Evolutionary conservation across 176 grass and related monocot species (phyloP).

Genomic region (Oryza punctata): DNA sequence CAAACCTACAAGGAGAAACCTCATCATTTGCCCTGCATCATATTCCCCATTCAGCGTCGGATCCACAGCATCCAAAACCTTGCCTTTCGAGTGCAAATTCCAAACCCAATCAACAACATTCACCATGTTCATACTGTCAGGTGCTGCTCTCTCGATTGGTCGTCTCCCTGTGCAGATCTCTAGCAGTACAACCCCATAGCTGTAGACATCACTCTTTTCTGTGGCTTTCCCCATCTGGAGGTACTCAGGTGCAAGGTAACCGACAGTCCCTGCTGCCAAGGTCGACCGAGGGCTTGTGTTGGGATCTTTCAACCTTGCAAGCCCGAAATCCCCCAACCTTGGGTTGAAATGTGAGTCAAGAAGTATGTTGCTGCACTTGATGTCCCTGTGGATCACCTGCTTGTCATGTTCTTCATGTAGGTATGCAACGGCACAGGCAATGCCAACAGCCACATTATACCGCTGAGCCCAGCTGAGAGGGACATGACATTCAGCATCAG

Average conservation of each 20-base stretch:
- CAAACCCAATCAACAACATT: slow-evolving; percentile 64
- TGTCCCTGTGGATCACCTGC: slow-evolving; percentile 66
- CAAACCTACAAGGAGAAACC: slow-evolving; percentile 56
- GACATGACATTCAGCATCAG: background rate
- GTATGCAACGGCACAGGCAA: slow-evolving; percentile 44
- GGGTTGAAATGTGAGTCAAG: slow-evolving; percentile 49
- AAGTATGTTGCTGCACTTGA: slow-evolving; percentile 62
- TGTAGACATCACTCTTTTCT: slow-evolving; percentile 62
- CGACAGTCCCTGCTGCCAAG: slow-evolving; percentile 57
- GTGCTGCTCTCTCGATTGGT: slow-evolving; percentile 42
- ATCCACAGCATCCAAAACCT: slow-evolving; percentile 49
- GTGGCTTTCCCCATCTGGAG: slow-evolving; percentile 55
- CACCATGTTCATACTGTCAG: slow-evolving; percentile 40
- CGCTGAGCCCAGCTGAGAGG: slow-evolving; percentile 42
- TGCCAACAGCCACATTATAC: slow-evolving; percentile 52
- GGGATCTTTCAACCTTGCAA: slow-evolving; percentile 53
- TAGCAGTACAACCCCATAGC: slow-evolving; percentile 59
- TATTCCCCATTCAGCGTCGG: slow-evolving; percentile 43
- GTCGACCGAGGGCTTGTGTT: slow-evolving; percentile 48
- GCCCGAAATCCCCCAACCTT: slow-evolving; percentile 49
- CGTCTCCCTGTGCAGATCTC: slow-evolving; percentile 56
- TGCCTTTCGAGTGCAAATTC: slow-evolving; percentile 49
- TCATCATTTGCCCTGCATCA: slow-evolving; percentile 52
- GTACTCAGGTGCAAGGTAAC: slow-evolving; percentile 68
- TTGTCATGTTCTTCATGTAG: slow-evolving; percentile 52